These are phyloP conservation scores for Neofusicoccum cordaticola DNA, from an alignment of 2,329 filamentous ascomycete species.

Conservation along the genomic window DNA sequence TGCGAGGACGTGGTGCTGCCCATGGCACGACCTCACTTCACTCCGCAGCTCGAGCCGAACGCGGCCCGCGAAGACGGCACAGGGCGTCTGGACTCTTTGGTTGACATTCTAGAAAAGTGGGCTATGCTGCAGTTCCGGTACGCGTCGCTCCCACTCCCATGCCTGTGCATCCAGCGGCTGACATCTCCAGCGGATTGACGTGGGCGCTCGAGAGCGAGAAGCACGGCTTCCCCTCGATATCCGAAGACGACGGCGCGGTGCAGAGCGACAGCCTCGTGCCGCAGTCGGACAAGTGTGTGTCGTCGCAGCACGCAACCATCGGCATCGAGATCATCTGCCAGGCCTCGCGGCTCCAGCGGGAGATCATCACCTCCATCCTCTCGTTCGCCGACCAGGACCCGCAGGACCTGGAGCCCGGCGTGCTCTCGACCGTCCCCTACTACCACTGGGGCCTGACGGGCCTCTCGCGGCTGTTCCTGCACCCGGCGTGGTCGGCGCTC, in stretches of 20 bases:
- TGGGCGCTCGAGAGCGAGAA: slow-evolving; percentile 10
- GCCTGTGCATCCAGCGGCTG: neutral
- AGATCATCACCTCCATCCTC: slow-evolving; percentile 13
- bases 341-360: slow-evolving; percentile 10
- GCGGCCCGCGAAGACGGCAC: neutral
- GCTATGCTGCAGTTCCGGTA: slow-evolving; percentile 9
- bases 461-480: slow-evolving; percentile 9
- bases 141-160: no score
- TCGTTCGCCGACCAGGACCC: neutral
- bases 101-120: slow-evolving; percentile 14
- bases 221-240: neutral
- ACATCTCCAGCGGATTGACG: neutral
- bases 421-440: neutral
- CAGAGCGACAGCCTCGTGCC: neutral
- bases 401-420: neutral
- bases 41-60: neutral
- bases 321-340: slow-evolving; percentile 16
- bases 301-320: neutral
- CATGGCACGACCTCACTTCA: neutral
- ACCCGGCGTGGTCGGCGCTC: slow-evolving; percentile 12
- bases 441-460: slow-evolving; percentile 16
- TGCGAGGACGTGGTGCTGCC: slow-evolving; percentile 5
- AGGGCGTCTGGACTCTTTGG: neutral
- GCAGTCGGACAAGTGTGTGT: neutral
- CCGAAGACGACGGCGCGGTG: neutral